A percentile compares a stretch with the other conserved stretches of the same genome.
These are phyloP conservation scores for Taphrina flavorubra DNA, from an alignment of 1,139 yeast genomes.

Conservation along the genomic window DNA sequence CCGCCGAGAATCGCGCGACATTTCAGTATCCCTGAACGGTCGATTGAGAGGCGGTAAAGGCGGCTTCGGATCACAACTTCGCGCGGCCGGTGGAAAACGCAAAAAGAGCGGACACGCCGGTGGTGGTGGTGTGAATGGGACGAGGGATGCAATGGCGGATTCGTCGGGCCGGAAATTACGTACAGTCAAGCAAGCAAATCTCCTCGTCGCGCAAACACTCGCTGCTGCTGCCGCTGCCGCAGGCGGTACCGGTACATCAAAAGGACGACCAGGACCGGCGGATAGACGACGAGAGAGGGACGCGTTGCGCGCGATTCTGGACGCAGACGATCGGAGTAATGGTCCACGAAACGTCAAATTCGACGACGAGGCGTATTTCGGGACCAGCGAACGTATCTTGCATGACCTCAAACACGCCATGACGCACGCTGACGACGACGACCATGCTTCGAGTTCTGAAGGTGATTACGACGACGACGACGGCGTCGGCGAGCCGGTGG, in stretches of 20 bases:
- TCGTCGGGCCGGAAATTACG: slow-evolving; percentile 54
- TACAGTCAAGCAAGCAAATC: slow-evolving; percentile 52
- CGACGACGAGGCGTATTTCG: slow-evolving; percentile 51
- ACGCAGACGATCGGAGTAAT: not conserved
- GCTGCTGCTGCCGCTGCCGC: not conserved
- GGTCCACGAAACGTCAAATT: slow-evolving; percentile 46
- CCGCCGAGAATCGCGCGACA: not conserved
- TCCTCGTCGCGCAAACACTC: slow-evolving; percentile 38
- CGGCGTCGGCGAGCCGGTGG: not conserved
- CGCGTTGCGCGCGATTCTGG: not conserved
- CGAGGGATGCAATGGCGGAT: slow-evolving; percentile 52
- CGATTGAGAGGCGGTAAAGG: slow-evolving; percentile 60
- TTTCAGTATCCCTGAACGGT: not conserved
- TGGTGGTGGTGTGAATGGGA: slow-evolving; percentile 27
- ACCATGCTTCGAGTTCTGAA: slow-evolving; percentile 38
- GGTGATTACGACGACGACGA: not conserved
- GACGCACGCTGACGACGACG: slow-evolving; percentile 57
- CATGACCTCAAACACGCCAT: slow-evolving; percentile 58
- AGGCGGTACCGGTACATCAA: not conserved
- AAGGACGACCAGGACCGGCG: not conserved
- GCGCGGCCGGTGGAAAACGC: slow-evolving; percentile 54
- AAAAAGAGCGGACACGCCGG: slow-evolving; percentile 43
- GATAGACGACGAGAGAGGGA: not conserved
- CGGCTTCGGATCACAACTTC: slow-evolving; percentile 58
- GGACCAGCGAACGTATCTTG: slow-evolving; percentile 43